These are phyloP conservation scores for Penicillium sp. DNA, from an alignment of 2,329 filamentous ascomycete genomes.

Conservation along the genomic window DNA sequence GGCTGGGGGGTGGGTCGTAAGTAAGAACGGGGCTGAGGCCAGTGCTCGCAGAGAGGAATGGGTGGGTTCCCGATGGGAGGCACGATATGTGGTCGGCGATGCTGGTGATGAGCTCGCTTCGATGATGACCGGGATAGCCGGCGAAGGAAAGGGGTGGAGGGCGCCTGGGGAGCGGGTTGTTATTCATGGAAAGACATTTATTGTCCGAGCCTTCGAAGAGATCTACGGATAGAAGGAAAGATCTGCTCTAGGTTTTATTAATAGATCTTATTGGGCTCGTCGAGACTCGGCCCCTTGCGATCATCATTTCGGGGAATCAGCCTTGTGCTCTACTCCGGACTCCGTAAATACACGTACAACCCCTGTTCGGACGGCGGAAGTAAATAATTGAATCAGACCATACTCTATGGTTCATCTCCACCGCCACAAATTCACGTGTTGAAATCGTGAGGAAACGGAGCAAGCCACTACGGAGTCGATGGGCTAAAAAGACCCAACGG, in stretches of 20 bases:
- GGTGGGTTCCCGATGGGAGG: slow-evolving; percentile 17
- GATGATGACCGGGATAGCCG: slow-evolving; percentile 15
- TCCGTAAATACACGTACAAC: too few species aligned
- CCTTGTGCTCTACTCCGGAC: too few species aligned
- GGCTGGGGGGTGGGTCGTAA: slow-evolving; percentile 12
- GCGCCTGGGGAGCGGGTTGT: slow-evolving; percentile 19
- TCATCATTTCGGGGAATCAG: too few species aligned
- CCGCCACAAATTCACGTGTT: too few species aligned
- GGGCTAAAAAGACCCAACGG: background rate
- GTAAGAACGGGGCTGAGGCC: slow-evolving; percentile 26
- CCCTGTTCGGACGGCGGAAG: too few species aligned
- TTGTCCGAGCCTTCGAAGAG: slow-evolving; percentile 31
- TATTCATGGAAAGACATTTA: slow-evolving; percentile 19
- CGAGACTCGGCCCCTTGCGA: background rate
- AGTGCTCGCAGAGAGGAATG: slow-evolving; percentile 33
- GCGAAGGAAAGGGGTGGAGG: slow-evolving; percentile 17
- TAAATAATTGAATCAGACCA: background rate
- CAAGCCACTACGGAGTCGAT: background rate
- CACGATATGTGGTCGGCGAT: slow-evolving; percentile 19
- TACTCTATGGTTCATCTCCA: background rate
- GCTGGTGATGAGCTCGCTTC: slow-evolving; percentile 20
- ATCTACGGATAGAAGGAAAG: slow-evolving; percentile 6
- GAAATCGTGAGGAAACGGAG: background rate
- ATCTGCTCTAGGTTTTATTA: background rate
- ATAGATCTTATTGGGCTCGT: background rate